Conservation (phyloP, 768 basidiomycete species). For the Rhodotorula diobovata region DNA sequence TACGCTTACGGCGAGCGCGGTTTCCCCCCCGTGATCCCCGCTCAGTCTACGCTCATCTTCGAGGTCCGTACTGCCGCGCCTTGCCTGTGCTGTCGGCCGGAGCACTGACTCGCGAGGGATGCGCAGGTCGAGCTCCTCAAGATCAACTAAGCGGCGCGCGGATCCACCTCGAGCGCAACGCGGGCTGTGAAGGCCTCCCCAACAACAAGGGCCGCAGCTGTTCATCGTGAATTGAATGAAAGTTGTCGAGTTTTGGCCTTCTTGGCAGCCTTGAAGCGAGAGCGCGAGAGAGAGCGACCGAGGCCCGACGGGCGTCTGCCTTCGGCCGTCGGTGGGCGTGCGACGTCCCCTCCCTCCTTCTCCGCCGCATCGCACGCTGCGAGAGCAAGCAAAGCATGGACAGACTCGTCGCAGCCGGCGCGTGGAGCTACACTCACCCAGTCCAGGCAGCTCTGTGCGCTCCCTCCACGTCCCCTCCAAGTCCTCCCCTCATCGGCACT, state of each 20-base stretch:
- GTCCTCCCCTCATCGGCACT: neutral
- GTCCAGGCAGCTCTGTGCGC: neutral
- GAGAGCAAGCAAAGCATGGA: neutral
- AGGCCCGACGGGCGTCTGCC: too few relatives aligned
- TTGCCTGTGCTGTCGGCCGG: too few relatives aligned
- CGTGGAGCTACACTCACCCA: neutral
- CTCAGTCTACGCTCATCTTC: slow-evolving; percentile 69
- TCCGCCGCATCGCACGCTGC: neutral
- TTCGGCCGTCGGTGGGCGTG: neutral
- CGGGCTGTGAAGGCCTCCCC: too few relatives aligned
- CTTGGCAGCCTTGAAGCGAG: too few relatives aligned
- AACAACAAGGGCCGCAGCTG: neutral
- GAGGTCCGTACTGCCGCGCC: slow-evolving; percentile 48
- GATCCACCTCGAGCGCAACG: too few relatives aligned
- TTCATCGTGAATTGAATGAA: too few relatives aligned
- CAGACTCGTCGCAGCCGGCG: neutral
- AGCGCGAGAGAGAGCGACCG: too few relatives aligned
- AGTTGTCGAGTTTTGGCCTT: too few relatives aligned
- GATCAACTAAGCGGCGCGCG: slow-evolving; percentile 53
- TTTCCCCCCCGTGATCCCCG: slow-evolving; percentile 66
- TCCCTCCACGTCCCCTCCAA: neutral
- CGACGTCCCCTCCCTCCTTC: neutral
- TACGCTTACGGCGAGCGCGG: slow-evolving; percentile 60
- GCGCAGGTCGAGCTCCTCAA: slow-evolving; percentile 64
- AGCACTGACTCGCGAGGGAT: neutral